Evolutionary conservation across 768 basidiomycete species (phyloP), one percentile per base, ranked within the genome.

Genomic region (Pleurotus djamor): DNA sequence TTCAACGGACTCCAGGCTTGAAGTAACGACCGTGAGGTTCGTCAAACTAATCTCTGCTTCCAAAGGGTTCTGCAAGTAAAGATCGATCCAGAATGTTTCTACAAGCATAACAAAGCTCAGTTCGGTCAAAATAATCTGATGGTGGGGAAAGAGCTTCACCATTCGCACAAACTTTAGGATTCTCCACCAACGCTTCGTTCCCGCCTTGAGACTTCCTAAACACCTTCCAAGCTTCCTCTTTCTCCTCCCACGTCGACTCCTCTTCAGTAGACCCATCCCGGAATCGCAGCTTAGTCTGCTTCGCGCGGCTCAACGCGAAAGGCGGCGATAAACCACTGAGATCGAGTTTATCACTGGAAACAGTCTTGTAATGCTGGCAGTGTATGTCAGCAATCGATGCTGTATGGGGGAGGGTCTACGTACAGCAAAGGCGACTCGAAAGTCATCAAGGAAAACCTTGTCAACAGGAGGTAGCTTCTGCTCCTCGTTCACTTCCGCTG

Each of bases 361-460:
- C 88, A 1, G 83, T 77, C 57, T 80, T 84, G 62, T 91, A 79
- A 73, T 96, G 94, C 94, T 96, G 57, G 59, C n/a, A 36, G 2
- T 60, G 13, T 36, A 52, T 55, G 34, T 32, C 34, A 34, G 1
- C 17, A 36, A 49, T 47, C 51, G 50, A 36, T 32, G 58, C 47
- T 58, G 52, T 32, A 45, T 7, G 62, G 1, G 32, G 32, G 21
- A 2, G 34, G 33, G 12, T 36, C 50, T 16, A 64, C 80, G 59
- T 68, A 96, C 95, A 68, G 86, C 82, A 65, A 91, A 90, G 4
- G 97, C 93, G 12, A 94, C 84, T 21, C 84, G 82, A 66, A 98
- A 92, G 73, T 99, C 96, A 59, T 96, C 92, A 37, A 98, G 68
- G 60, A 84, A 89, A 5, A 92, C 77, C 60, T 86, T 88, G 59